Percentiles rank a stretch among this genome's conserved stretches.
phyloP scores from a whole-genome alignment of 805 yeast genomes.

The Candida gorgasii region DNA sequence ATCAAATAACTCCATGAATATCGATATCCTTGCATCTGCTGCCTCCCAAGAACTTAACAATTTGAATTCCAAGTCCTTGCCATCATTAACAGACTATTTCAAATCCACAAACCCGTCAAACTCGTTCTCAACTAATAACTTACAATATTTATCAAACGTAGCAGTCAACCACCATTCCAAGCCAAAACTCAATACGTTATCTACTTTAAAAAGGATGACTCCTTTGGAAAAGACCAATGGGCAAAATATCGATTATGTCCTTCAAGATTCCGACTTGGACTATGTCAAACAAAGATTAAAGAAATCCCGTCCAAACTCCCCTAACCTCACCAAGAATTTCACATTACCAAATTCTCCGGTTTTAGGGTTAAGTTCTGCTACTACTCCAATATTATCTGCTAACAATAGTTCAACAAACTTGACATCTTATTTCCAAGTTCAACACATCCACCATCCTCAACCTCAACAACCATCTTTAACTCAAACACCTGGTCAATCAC shows the following conservation, averaged over 20 bases:
- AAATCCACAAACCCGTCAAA: conserved; percentile 13
- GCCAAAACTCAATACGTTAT: conserved; percentile 33
- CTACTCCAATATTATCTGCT: conserved; percentile 45
- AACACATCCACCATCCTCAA: conserved; percentile 6
- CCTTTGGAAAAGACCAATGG: conserved; percentile 37
- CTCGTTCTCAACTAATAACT: conserved; percentile 19
- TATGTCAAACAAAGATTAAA: conserved; percentile 46
- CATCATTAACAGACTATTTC: conserved; percentile 53
- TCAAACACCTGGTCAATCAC: not conserved
- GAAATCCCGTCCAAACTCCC: conserved; percentile 53
- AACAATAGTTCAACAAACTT: conserved; percentile 42
- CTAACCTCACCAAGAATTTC: conserved; percentile 31
- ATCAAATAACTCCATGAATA: conserved; percentile 25
- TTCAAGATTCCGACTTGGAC: conserved; percentile 50
- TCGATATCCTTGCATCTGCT: conserved; percentile 54
- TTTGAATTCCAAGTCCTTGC: conserved; percentile 48
- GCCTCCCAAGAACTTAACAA: conserved; percentile 55
- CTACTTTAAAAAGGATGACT: conserved; percentile 64
- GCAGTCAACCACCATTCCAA: conserved; percentile 21
- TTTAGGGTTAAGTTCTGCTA: conserved; percentile 37
- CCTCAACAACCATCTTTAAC: conserved; percentile 1
- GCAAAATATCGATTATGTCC: conserved; percentile 9
- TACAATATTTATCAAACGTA: conserved; percentile 27
- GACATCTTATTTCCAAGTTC: conserved; percentile 36
- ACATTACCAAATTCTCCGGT: conserved; percentile 48